Evolutionary conservation across 352 stramenopile species (phyloP), one percentile per base, ranked within the genome.

Genomic region (Pythium aphanidermatum): DNA sequence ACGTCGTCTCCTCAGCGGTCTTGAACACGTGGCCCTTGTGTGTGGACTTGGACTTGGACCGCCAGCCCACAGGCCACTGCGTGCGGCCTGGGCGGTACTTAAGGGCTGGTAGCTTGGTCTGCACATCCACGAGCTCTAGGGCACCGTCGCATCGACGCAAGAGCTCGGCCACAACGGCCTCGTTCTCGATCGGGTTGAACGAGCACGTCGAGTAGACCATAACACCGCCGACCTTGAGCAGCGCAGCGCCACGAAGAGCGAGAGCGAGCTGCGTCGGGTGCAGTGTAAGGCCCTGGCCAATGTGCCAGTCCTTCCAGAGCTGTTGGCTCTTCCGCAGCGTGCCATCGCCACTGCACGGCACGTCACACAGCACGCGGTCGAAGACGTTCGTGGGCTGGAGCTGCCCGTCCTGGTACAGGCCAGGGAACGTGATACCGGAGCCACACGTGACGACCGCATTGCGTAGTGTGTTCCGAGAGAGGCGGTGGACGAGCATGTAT

Each of bases 151-250:
- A 67, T 23, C 82, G 77, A 37, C 95, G 79, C 37, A 99, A 65
- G 19, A 99, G 63, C 54, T 97, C 89, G 1, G 81, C 75, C 11
- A 99, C 95, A n/a, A 99, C 66, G 4, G 97, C 97, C 66, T 99
- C 97, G 68, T 99, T 88, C 73, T 99, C 97, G 10, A 99, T 78
- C 10, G 96, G 96, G 72, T 99, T 99, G 56, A 99, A 86, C 32
- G 86, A 98, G 54, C 97, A 99, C 33, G 93, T 98, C 24, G 86
- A 97, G 61, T 98, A 98, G 3, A 98, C 94, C 80, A 98, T 95
- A 13, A 79, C 62, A 14, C 93, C 94, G 19, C 88, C 91, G 23
- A 96, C 58, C 46, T 87, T 89, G 2, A 98, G 65, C 19, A 98
- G 58, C 19, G 89, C 70, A 19, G 96, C 79, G 9, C 90, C 92